phyloP scores from a whole-genome alignment of 78 protist genomes.

The Speleostelium caveatum region DNA sequence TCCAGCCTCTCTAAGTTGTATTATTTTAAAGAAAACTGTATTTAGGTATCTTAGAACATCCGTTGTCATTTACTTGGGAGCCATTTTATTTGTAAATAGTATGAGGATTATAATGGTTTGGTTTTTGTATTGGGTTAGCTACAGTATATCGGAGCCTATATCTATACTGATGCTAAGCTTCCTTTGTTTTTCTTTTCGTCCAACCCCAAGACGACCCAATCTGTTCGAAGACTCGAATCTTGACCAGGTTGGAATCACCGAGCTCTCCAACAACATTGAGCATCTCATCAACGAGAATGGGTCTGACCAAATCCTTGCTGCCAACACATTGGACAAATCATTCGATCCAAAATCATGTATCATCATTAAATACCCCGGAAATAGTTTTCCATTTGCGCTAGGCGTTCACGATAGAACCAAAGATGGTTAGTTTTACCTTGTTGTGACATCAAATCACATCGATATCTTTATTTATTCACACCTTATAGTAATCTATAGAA shows the following conservation, averaged over 20 bases:
- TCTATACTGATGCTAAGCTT: conserved; percentile 23
- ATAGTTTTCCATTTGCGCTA: neutral
- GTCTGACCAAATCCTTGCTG: conserved; percentile 6
- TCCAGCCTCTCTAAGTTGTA: neutral
- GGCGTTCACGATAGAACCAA: neutral
- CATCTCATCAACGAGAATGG: conserved; percentile 11
- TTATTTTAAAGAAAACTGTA: conserved; percentile 22
- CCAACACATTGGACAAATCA: conserved; percentile 30
- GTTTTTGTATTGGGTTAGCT: conserved; percentile 63
- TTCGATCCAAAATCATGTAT: conserved; percentile 52
- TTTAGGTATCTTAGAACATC: conserved; percentile 50
- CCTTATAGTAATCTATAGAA: too few species aligned
- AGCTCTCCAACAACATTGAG: conserved; percentile 10
- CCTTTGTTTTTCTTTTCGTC: conserved; percentile 43
- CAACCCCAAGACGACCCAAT: conserved; percentile 1
- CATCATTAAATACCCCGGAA: conserved; percentile 25
- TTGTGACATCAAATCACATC: too few species aligned
- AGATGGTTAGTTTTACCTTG: too few species aligned
- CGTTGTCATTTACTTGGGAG: conserved; percentile 65
- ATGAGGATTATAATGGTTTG: conserved; percentile 69
- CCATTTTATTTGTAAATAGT: conserved; percentile 69
- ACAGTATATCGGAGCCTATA: conserved; percentile 36
- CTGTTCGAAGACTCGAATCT: conserved; percentile 31
- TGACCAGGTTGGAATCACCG: conserved; percentile 12
- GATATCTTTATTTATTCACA: too few species aligned